A percentile compares a stretch with the other conserved stretches of the same genome.
Conservation (phyloP, 1,284 basidiomycete genomes). For the Irpex sp. region DNA sequence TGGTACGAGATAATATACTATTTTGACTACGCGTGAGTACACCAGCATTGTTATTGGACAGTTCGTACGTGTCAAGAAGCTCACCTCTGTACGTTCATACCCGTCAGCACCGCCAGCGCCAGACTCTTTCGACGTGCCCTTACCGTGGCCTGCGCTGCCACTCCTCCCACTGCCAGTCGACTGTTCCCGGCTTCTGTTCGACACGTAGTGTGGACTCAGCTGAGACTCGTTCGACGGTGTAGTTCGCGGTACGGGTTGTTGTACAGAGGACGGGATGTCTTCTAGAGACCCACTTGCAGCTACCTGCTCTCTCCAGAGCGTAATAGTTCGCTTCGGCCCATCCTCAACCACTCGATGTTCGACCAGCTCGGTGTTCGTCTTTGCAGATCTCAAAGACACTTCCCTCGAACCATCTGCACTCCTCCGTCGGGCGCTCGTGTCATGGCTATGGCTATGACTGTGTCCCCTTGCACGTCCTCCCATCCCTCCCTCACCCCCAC, state of each 20-base stretch:
- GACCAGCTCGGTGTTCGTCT: slow-evolving; percentile 28
- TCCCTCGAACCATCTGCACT: slow-evolving; percentile 18
- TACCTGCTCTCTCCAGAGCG: slow-evolving; percentile 34
- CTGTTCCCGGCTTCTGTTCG: slow-evolving; percentile 1
- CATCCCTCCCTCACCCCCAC: slow-evolving; percentile 1
- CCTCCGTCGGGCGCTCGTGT: neutral
- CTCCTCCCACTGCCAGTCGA: slow-evolving; percentile 4
- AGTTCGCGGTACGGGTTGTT: slow-evolving; percentile 17
- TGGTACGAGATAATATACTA: slow-evolving; percentile 30
- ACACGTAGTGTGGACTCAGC: slow-evolving; percentile 6
- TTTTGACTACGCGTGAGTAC: neutral
- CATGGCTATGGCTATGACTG: slow-evolving; percentile 10
- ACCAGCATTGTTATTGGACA: no score
- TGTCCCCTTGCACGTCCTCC: neutral
- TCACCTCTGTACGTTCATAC: slow-evolving; percentile 30
- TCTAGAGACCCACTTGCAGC: slow-evolving; percentile 23
- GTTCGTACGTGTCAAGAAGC: neutral
- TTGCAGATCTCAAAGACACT: slow-evolving; percentile 18
- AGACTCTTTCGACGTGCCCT: slow-evolving; percentile 6
- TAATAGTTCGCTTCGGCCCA: slow-evolving; percentile 31
- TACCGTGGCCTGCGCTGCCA: slow-evolving; percentile 14
- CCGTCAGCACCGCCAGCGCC: slow-evolving; percentile 7
- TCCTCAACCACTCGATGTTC: slow-evolving; percentile 32
- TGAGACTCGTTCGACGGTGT: slow-evolving; percentile 19
- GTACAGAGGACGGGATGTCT: slow-evolving; percentile 1